These are phyloP conservation scores for Suillus cothurnatus DNA, from an alignment of 768 basidiomycete species.

Conservation along the genomic window DNA sequence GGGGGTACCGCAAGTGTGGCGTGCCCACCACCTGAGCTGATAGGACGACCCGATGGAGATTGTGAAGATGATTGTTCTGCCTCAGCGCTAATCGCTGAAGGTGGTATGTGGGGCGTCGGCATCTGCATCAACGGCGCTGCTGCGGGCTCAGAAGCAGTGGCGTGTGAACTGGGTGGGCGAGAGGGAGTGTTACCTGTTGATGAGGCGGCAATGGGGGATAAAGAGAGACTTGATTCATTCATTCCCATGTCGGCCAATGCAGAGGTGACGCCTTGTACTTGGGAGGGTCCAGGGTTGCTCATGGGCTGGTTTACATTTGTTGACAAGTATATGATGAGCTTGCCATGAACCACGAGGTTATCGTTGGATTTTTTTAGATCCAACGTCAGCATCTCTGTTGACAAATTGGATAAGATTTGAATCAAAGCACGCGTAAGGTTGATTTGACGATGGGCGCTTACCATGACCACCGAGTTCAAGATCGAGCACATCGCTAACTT, in stretches of 20 bases:
- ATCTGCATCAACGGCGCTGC: constrained; percentile 41
- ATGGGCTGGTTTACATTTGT: constrained; percentile 89
- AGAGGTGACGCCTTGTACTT: constrained; percentile 58
- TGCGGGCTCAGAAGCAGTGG: constrained; percentile 49
- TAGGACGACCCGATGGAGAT: constrained; percentile 34
- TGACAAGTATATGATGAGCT: constrained; percentile 94
- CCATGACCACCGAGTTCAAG: constrained; percentile 93
- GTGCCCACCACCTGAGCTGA: constrained; percentile 35
- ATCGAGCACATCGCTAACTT: constrained; percentile 88
- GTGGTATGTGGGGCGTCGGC: constrained; percentile 37
- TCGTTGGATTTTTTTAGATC: constrained; percentile 99
- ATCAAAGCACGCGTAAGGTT: neutral
- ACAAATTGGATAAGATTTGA: constrained; percentile 5
- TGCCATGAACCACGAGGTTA: constrained; percentile 96
- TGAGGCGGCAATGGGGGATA: constrained; percentile 46
- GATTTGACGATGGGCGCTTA: constrained; percentile 41
- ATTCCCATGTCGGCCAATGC: constrained; percentile 65
- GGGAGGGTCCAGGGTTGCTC: constrained; percentile 79
- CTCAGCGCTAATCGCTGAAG: constrained; percentile 29
- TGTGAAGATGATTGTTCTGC: constrained; percentile 30
- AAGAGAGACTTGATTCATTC: constrained; percentile 59
- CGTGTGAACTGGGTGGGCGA: constrained; percentile 69
- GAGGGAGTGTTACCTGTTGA: constrained; percentile 50
- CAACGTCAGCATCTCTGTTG: constrained; percentile 93
- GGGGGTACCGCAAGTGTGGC: constrained; percentile 23